Evolutionary conservation across 2,329 filamentous ascomycete genomes (phyloP), one percentile per base, ranked within the genome.

Genomic region (Coniochaeta prunicola): DNA sequence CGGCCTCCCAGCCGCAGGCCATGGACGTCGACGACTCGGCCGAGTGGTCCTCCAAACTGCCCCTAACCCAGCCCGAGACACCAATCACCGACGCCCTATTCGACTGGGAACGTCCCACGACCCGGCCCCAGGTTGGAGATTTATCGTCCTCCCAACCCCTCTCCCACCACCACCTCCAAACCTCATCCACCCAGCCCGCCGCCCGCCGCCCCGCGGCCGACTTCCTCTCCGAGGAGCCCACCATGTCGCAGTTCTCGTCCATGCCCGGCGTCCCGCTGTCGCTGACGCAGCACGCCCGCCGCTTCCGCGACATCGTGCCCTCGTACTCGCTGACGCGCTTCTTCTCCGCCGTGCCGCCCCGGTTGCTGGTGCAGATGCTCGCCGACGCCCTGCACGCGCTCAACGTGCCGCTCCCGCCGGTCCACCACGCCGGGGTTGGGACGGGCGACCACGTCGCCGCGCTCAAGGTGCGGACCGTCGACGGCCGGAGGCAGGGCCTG

Each of bases 231-330:
- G 90, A 96, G 65, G 94, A 97, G 70, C 93, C 93, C 1, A 89
- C 88, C 60, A 88, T 88, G 84, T 84, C 79, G 60, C 94, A 97
- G 71, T 97, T 97, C 79, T 89, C 90, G 4, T 81, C 87, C 56
- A 86, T 81, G 3, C 92, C 91, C 0, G 83, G 87, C 6, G 87
- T 96, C 0, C 91, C 92, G 0, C 76, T 96, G 61, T 90, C 86
- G 50, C 82, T 96, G 42, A 99, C 94, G 0, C 94, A 99, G 72
- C 88, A 89, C 62, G 94, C 94, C 3, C 89, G 89, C 31, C 85
- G 83, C 50, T 99, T 97, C 80, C 84, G 85, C 63, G 94, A 99
- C 71, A 96, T 99, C 66, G 85, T 97, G 48, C 96, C 94, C 0
- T 80, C 89, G 8, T 90, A 96, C 70, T 86, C 90, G 0, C 84